Base-by-base conservation (phyloP, 129 eudicot genomes). In the Chrysanthemum makinoi region DNA sequence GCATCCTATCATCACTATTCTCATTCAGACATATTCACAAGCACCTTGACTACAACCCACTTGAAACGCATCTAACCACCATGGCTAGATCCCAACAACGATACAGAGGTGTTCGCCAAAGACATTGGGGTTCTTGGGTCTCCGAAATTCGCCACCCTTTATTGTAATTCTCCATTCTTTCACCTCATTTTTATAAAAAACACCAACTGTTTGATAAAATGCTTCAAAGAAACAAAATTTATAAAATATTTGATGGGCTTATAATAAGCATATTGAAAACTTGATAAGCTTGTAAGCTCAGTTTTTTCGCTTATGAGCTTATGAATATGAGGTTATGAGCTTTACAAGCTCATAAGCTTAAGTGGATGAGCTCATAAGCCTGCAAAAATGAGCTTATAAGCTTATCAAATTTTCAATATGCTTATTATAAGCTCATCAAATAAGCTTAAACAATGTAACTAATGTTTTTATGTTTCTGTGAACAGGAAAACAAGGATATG, bases 121-220 rank as follows among this genome's bases (percentile, higher is more conserved):
- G 98, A 47, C 98, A 93, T 53, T 93, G 98, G 98, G 98, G 98
- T 10, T 93, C 98, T n/a, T 93, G 98, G 98, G 98, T 93, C 46
- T 89, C 98, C 73, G 98, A 93, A 87, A 93, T 93, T 70, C 98
- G 98, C 81, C 98, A 93, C 82, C 98, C 98, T 20, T 61, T 89
- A 0, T 59, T 93, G 98, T 89, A 92, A 84, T 13, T 20, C 47
- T 66, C 65, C 69, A 52, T 17, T 65, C 62, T 65, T 62, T 18
- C 10, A 19, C n/a, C 11, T 33, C 39, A 13, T 16, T 62, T 16
- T 13, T 53, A 30, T 10, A 24, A 62, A 63, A 11, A 14, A 58
- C 79, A 4, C 28, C 72, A 8, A 63, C 33, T 70, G 68, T 54
- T n/a, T 48, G 74, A 18, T 17, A 49, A 57, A 5, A 61, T 61